Evolutionary conservation across 1,284 basidiomycete genomes (phyloP).

Genomic region (Sanghuangporus sanghuang): DNA sequence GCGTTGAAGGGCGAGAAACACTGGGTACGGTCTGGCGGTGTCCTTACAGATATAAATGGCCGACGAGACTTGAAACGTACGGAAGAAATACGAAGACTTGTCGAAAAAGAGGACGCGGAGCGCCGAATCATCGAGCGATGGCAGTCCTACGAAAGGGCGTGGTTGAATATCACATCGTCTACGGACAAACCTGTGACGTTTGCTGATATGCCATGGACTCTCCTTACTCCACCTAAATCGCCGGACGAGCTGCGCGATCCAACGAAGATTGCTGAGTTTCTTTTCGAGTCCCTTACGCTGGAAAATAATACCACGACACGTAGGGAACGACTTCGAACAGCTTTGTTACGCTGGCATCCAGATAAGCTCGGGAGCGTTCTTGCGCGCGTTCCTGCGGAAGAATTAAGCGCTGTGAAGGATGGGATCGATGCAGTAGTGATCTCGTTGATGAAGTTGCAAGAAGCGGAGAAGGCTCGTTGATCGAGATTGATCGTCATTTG

Average conservation of each 20-base stretch:
- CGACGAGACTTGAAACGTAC: conserved; percentile 46
- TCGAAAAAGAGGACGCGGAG: conserved; percentile 37
- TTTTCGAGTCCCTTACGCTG: conserved; percentile 44
- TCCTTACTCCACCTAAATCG: conserved; percentile 35
- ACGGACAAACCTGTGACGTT: conserved; percentile 7
- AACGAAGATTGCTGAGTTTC: conserved; percentile 43
- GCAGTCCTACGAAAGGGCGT: conserved; percentile 45
- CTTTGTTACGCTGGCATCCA: conserved; percentile 68
- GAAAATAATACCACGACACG: conserved; percentile 36
- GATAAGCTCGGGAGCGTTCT: conserved; percentile 59
- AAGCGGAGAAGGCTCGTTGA: conserved; percentile 11
- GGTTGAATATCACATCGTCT: conserved; percentile 27
- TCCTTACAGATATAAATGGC: conserved; percentile 46
- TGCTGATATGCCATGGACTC: conserved; percentile 17
- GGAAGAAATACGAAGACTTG: conserved; percentile 36
- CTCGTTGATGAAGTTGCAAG: conserved; percentile 12
- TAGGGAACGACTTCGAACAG: conserved; percentile 51
- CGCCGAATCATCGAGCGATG: conserved; percentile 34
- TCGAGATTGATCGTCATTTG: background rate
- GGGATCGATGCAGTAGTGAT: conserved; percentile 17
- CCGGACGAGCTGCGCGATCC: conserved; percentile 34
- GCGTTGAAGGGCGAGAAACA: conserved; percentile 43
- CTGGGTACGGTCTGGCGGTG: conserved; percentile 54
- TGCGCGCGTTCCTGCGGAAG: conserved; percentile 42
- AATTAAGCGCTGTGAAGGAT: conserved; percentile 33